Base-by-base conservation (phyloP, 2,329 filamentous ascomycete genomes). In the Exophiala alcalophila region DNA sequence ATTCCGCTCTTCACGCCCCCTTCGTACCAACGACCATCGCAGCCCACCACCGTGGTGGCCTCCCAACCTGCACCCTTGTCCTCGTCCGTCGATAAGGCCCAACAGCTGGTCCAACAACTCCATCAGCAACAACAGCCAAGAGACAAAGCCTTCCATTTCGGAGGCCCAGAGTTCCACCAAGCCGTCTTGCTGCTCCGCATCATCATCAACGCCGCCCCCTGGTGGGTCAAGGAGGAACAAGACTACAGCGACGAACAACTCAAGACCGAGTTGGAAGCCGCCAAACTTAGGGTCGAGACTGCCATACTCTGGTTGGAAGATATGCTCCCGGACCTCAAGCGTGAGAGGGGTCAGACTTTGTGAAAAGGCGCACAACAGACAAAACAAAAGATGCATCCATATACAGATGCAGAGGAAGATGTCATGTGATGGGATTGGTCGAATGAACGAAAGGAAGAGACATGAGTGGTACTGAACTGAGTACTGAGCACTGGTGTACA, bases 151-250 rank as follows among this genome's bases (percentile, higher is more conserved):
- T 26, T 41, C 24, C 33, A 40, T n/a, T 52, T 52, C 25, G 45
- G 45, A 3, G 43, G 33, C 5, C n/a, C 28, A 15, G 38, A 46
- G 19, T 52, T 45, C 18, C 40, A 46, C 5, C 44, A 49, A 30
- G 45, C 43, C 9, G 45, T 40, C 15, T 24, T 52, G 9, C 34
- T 54, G n/a, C 25, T 41, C 16, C 43, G 40, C 15, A 29, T 50
- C 18, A 44, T 38, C 15, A 47, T 42, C 31, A 54, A 50, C 37
- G 35, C 44, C 30, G 52, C 52, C 5, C 52, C 52, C 1, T 52
- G 49, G 49, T 52, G 45, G 40, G 30, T 54, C 23, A 48, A 49
- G 27, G 44, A 41, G 15, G 36, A 36, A 14, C 37, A 40, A 15
- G 40, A 24, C 2, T 41, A 38, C 23, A 44, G 11, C 10, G 20